A percentile compares a stretch with the other conserved stretches of the same genome.
Evolutionary conservation across 2,329 filamentous ascomycete species (phyloP).

Genomic region (Penicillium corylophilum): DNA sequence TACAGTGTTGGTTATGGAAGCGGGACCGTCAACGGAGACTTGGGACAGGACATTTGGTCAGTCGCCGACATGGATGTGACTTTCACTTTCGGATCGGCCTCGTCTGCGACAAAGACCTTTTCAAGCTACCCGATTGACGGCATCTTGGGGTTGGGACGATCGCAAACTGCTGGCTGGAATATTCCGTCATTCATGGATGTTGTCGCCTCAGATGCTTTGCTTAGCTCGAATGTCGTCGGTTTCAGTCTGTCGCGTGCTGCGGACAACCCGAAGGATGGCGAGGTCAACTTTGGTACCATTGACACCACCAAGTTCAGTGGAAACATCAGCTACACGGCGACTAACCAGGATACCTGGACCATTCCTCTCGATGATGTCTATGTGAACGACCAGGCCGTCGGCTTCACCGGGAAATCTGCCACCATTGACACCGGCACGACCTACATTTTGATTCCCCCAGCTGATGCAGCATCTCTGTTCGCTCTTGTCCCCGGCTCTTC

Average conservation of each 20-base stretch:
- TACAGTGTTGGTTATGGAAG: constrained; percentile 70
- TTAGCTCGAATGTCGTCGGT: constrained; percentile 68
- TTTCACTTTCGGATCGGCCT: constrained; percentile 71
- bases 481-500: constrained; percentile 62
- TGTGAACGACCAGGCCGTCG: constrained; percentile 59
- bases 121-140: constrained; percentile 79
- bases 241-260: constrained; percentile 67
- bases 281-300: constrained; percentile 72
- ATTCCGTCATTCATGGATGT: constrained; percentile 66
- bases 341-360: constrained; percentile 66
- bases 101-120: constrained; percentile 71
- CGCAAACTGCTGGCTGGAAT: constrained; percentile 50
- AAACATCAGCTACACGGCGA: constrained; percentile 64
- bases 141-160: constrained; percentile 74
- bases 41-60: constrained; percentile 65
- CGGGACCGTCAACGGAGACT: constrained; percentile 66
- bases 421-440: constrained; percentile 85
- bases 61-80: constrained; percentile 65
- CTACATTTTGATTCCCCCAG: constrained; percentile 69
- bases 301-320: constrained; percentile 68
- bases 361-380: constrained; percentile 66
- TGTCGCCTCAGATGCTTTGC: constrained; percentile 55
- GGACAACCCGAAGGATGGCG: constrained; percentile 68
- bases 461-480: constrained; percentile 68
- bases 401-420: constrained; percentile 56